Evolutionary conservation across 108 stramenopile genomes (phyloP).

Genomic region (Aurantiochytrium sp.): DNA sequence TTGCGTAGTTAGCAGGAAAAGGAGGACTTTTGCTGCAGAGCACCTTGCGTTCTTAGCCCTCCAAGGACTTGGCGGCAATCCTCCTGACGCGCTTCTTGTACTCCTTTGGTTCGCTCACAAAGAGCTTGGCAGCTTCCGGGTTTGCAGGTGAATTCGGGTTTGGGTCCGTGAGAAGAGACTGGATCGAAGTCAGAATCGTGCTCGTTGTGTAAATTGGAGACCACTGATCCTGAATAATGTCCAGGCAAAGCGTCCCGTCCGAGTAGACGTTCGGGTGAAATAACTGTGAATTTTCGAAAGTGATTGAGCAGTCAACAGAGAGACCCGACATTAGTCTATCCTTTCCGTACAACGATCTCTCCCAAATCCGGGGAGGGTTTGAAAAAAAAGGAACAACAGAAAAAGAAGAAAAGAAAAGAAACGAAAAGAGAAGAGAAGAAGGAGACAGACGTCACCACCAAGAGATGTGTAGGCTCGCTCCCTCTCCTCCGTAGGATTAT

Average conservation of each 20-base stretch:
- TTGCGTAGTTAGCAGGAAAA: no score
- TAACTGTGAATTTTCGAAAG: neutral
- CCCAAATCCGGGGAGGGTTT: no score
- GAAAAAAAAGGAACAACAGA: neutral
- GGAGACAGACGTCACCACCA: neutral
- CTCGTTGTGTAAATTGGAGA: constrained; percentile 97
- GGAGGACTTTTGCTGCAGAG: no score
- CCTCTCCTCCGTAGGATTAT: neutral
- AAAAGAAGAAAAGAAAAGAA: neutral
- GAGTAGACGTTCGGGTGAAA: constrained; percentile 33
- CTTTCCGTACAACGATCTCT: no score
- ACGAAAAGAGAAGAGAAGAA: neutral
- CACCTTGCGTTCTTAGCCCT: neutral
- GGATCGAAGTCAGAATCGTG: constrained; percentile 96
- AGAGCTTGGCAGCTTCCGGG: constrained; percentile 20
- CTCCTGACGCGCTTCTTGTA: constrained; percentile 31
- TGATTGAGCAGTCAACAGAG: no score
- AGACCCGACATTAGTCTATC: no score
- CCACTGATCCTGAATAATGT: constrained; percentile 68
- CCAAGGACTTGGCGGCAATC: constrained; percentile 16
- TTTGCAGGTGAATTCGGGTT: constrained; percentile 67
- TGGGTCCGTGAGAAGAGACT: constrained; percentile 97
- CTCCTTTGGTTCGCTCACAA: constrained; percentile 17
- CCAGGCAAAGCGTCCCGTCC: constrained; percentile 23
- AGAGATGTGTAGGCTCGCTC: neutral